These are phyloP conservation scores for Blastobotrys serpentis DNA, from an alignment of 1,139 yeast species.

Conservation along the genomic window DNA sequence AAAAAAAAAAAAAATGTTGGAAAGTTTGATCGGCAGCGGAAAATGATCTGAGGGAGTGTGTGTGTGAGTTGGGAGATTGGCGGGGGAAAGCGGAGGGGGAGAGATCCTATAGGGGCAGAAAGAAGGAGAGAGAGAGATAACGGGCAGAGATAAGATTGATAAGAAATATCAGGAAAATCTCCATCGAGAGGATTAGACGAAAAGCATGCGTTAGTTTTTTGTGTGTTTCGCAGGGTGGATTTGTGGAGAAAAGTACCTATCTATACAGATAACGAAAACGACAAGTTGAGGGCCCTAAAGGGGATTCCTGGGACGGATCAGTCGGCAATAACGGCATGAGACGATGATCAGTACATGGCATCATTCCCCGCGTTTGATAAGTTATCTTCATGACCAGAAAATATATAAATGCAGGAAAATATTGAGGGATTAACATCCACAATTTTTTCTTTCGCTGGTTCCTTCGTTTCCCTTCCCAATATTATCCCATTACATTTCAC, in stretches of 20 bases:
- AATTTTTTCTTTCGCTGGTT: not conserved
- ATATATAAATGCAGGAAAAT: not conserved
- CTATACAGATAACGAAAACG: no score
- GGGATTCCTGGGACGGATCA: not conserved
- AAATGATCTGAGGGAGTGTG: not conserved
- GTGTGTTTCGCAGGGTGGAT: no score
- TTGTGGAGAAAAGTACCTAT: no score
- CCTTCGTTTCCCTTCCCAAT: not conserved
- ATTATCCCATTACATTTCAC: no score
- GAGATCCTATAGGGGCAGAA: not conserved
- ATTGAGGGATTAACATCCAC: not conserved
- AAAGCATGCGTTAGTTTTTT: no score
- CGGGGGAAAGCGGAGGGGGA: not conserved
- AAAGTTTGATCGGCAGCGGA: not conserved
- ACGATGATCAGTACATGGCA: conserved; percentile 1
- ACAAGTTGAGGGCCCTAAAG: not conserved
- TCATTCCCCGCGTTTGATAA: conserved; percentile 5
- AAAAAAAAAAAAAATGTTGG: not conserved
- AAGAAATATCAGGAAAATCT: no score
- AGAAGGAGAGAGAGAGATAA: no score
- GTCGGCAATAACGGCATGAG: not conserved
- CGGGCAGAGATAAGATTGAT: no score
- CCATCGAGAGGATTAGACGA: no score
- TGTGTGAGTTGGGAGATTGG: not conserved
- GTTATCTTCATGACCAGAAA: not conserved